These are phyloP conservation scores for Esteya vermicola DNA, from an alignment of 2,329 filamentous ascomycete species.

Conservation along the genomic window DNA sequence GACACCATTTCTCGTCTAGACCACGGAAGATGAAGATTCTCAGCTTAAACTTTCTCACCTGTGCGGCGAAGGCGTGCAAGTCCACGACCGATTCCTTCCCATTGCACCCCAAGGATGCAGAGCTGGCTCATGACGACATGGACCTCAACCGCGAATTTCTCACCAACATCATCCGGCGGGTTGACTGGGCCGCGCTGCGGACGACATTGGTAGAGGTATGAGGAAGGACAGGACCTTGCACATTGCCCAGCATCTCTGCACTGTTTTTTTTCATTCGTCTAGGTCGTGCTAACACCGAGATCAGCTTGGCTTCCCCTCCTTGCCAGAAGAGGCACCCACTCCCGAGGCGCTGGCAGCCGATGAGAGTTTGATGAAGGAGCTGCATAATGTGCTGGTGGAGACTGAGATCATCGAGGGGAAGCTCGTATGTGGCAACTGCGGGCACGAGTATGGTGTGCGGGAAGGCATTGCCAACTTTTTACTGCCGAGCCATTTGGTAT, in stretches of 20 bases:
- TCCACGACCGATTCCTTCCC: slow-evolving; percentile 67
- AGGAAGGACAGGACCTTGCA: too few relatives aligned
- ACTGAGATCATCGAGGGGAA: slow-evolving; percentile 82
- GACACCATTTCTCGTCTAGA: too few relatives aligned
- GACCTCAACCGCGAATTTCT: slow-evolving; percentile 72
- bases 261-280: not conserved
- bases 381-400: slow-evolving; percentile 74
- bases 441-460: slow-evolving; percentile 85
- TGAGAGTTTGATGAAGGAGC: slow-evolving; percentile 57
- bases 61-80: slow-evolving; percentile 92
- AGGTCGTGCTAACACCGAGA: not conserved
- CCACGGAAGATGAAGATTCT: slow-evolving; percentile 84
- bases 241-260: too few relatives aligned
- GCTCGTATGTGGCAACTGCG: slow-evolving; percentile 80
- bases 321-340: slow-evolving; percentile 51
- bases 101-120: slow-evolving; percentile 81
- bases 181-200: slow-evolving; percentile 77
- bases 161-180: slow-evolving; percentile 67
- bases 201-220: slow-evolving; percentile 62
- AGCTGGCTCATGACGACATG: slow-evolving; percentile 72
- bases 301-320: slow-evolving; percentile 64
- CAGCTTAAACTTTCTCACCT: slow-evolving; percentile 91
- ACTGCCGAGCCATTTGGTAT: slow-evolving; percentile 80
- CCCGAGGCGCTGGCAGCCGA: slow-evolving; percentile 47
- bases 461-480: slow-evolving; percentile 96